Percentiles rank a stretch among this genome's conserved stretches.
Evolutionary conservation across 2,329 filamentous ascomycete species (phyloP).

Genomic region (Apiospora phragmitis): DNA sequence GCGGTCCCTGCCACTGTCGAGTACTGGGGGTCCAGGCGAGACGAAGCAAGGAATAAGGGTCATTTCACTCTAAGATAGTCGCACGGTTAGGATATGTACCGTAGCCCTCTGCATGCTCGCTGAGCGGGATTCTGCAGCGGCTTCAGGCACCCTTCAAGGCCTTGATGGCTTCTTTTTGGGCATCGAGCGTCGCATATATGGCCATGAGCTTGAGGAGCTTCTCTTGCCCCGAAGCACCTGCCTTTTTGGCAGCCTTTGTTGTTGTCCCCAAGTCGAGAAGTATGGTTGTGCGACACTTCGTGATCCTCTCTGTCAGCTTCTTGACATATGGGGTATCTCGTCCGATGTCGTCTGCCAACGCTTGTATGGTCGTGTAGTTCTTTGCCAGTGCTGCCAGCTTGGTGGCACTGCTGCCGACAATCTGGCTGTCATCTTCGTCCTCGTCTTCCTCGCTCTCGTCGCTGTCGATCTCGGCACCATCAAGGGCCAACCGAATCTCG

Average conservation of each 20-base stretch:
- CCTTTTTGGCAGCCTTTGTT: constrained; percentile 41
- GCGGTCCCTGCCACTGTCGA: not conserved
- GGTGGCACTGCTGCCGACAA: constrained; percentile 46
- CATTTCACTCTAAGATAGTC: not conserved
- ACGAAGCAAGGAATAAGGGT: not conserved
- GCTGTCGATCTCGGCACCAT: constrained; percentile 36
- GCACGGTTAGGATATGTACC: not conserved
- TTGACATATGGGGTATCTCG: constrained; percentile 49
- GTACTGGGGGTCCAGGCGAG: not conserved
- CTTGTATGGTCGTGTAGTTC: constrained; percentile 45
- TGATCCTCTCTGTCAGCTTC: constrained; percentile 53
- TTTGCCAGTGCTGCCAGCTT: constrained; percentile 47
- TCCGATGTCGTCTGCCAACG: constrained; percentile 45
- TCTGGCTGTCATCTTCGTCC: constrained; percentile 29
- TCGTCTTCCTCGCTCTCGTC: constrained; percentile 42
- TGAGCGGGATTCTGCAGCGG: not conserved
- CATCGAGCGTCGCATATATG: constrained; percentile 53
- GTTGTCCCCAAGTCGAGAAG: constrained; percentile 56
- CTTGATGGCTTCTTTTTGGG: constrained; percentile 53
- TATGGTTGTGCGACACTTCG: constrained; percentile 56
- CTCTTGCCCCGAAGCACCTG: constrained; percentile 42
- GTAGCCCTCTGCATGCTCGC: no score
- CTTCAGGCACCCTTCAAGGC: constrained; percentile 42
- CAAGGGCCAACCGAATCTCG: constrained; percentile 63
- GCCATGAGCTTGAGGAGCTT: constrained; percentile 53